These are phyloP conservation scores for Pseudogymnoascus sp. DNA, from an alignment of 2,329 filamentous ascomycete species.

Conservation along the genomic window DNA sequence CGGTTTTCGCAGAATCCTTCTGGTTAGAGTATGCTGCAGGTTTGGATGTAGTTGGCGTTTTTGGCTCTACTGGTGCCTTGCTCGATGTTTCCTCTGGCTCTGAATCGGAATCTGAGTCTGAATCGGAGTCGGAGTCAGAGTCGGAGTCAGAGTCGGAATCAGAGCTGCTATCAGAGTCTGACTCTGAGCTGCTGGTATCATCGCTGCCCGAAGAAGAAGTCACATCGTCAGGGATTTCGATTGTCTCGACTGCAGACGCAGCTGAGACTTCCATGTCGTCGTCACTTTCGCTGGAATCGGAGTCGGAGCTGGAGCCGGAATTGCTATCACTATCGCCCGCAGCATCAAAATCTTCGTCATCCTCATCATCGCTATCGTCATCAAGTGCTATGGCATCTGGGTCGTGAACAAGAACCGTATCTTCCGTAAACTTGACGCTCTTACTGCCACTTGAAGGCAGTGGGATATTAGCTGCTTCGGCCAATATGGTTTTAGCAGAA, in stretches of 20 bases:
- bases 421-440: slow-evolving; percentile 20
- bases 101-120: slow-evolving; percentile 33
- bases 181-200: slow-evolving; percentile 15
- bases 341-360: slow-evolving; percentile 13
- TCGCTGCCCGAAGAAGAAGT: slow-evolving; percentile 13
- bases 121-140: slow-evolving; percentile 16
- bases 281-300: neutral
- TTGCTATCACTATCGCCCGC: neutral
- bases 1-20: slow-evolving; percentile 11
- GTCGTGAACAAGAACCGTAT: slow-evolving; percentile 13
- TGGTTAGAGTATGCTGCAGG: neutral
- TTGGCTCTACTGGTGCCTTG: slow-evolving; percentile 17
- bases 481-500: slow-evolving; percentile 18
- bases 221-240: neutral
- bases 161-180: slow-evolving; percentile 16
- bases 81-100: slow-evolving; percentile 33
- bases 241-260: neutral
- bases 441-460: slow-evolving; percentile 18
- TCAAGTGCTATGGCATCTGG: slow-evolving; percentile 25
- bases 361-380: slow-evolving; percentile 20
- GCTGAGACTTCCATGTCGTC: neutral
- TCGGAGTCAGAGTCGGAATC: slow-evolving; percentile 26
- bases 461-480: neutral
- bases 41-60: neutral
- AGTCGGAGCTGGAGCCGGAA: neutral